Conservation (phyloP, 2,329 filamentous ascomycete species). For the Cladophialophora yegresii region DNA sequence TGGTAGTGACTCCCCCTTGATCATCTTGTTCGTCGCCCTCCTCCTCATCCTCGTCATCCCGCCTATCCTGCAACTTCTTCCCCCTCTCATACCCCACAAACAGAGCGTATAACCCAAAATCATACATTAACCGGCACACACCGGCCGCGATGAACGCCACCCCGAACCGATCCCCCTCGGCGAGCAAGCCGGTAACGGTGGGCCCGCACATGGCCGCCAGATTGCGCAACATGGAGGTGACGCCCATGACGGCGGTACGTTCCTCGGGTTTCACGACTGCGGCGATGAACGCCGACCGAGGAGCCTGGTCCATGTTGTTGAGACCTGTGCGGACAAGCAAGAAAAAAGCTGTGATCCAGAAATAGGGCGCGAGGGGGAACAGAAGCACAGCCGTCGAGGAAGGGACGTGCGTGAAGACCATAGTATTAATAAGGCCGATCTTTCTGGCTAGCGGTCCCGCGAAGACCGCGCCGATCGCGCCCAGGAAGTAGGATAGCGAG, state of each 20-base stretch:
- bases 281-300: conserved; percentile 66
- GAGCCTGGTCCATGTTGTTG: conserved; percentile 71
- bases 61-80: conserved; percentile 44
- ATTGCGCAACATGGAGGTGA: conserved; percentile 63
- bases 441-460: conserved; percentile 60
- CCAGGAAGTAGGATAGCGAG: conserved; percentile 57
- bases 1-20: not conserved
- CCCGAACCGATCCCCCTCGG: conserved; percentile 58
- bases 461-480: conserved; percentile 57
- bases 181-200: conserved; percentile 58
- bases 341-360: conserved; percentile 57
- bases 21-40: not conserved
- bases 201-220: conserved; percentile 60
- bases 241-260: conserved; percentile 70
- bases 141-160: conserved; percentile 64
- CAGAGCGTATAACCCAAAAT: conserved; percentile 60
- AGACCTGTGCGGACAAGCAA: conserved; percentile 62
- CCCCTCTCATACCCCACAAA: conserved; percentile 47
- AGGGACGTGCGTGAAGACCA: conserved; percentile 64
- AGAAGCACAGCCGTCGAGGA: conserved; percentile 63
- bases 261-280: conserved; percentile 66
- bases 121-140: conserved; percentile 57
- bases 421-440: conserved; percentile 65
- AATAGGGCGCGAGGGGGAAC: conserved; percentile 58
- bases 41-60: not conserved